Base-by-base conservation (phyloP, 164 flowering plant species). In the Akebia trifoliata region DNA sequence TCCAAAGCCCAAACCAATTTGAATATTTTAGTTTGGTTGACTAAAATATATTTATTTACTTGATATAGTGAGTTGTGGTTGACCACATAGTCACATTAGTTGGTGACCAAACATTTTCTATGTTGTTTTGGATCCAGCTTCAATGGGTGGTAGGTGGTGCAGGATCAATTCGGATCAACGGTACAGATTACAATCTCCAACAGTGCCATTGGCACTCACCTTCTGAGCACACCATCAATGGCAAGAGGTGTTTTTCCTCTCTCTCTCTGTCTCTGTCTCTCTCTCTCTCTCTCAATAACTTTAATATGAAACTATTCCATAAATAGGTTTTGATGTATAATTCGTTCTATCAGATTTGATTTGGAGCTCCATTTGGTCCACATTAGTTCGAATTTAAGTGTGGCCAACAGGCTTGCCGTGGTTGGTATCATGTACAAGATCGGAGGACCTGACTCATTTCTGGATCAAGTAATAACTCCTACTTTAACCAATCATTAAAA, bases 161-260 rank as follows among this genome's bases (percentile, higher is more conserved):
- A 0, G 83, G 83, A 43, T 69, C 64, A 12, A 43, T 79, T 10
- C 9, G 43, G 25, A 60, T 71, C 26, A 69, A 69, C 38, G 71
- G 75, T n/a, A 70, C 73, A 0, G 31, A 63, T 0, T 79, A 76
- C 47, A 11, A 15, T 4, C 80, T 76, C 55, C 21, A 55, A 44
- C 76, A 74, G 49, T 38, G 50, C 22, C 83, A 79, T 48, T 79
- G 80, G 78, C 83, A 79, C 64, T 54, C 77, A 7, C 80, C 80
- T 48, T 72, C 83, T 2, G 83, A 79, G 64, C 83, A 79, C 52
- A 54, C 78, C 60, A 47, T 79, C 37, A 65, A 74, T 42, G 80
- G 83, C 48, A 67, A 59, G 30, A 74, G 76, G 83, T 76, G 6
- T 8, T 28, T 38, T 4, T n/a, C n/a, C n/a, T n/a, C n/a, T n/a